A percentile compares a stretch with the other conserved stretches of the same genome.
Evolutionary conservation across 2,329 filamentous ascomycete genomes (phyloP).

Genomic region (Monosporascus sp.): DNA sequence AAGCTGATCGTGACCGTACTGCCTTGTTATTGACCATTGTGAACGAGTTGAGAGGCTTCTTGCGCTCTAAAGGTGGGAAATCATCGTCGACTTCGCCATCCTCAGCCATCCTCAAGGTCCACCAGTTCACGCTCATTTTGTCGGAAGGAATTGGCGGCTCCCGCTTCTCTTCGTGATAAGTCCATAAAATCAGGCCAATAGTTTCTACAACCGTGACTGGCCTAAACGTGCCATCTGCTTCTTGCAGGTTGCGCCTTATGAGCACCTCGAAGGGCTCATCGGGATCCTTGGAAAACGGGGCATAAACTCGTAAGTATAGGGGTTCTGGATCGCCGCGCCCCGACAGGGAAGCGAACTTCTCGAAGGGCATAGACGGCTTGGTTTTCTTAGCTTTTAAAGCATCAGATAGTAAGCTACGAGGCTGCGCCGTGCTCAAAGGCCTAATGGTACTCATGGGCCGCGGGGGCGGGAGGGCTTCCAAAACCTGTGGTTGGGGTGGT

Average conservation of each 20-base stretch:
- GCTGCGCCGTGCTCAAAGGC: constrained; percentile 62
- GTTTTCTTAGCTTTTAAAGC: constrained; percentile 68
- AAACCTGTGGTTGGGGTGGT: constrained; percentile 48
- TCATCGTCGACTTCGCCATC: constrained; percentile 82
- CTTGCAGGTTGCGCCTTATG: constrained; percentile 63
- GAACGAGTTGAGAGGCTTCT: constrained; percentile 69
- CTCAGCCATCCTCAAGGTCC: constrained; percentile 78
- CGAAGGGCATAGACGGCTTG: constrained; percentile 65
- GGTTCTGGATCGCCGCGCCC: constrained; percentile 75
- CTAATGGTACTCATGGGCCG: constrained; percentile 60
- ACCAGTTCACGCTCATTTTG: constrained; percentile 74
- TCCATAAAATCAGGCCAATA: constrained; percentile 74
- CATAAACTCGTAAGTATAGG: constrained; percentile 71
- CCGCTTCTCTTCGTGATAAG: constrained; percentile 71
- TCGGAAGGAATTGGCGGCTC: constrained; percentile 60
- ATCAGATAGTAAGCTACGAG: constrained; percentile 66
- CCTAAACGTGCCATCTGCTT: constrained; percentile 56
- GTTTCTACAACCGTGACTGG: constrained; percentile 71
- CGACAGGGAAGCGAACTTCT: constrained; percentile 69
- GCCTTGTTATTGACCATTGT: constrained; percentile 74
- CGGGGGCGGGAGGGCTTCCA: constrained; percentile 66
- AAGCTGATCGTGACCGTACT: constrained; percentile 58
- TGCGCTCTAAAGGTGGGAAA: constrained; percentile 72
- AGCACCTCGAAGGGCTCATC: constrained; percentile 66
- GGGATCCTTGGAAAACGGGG: constrained; percentile 61